Evolutionary conservation across 371 early-diverging fungal species (phyloP), one percentile per base, ranked within the genome.

Genomic region (Blastocladiella emersonii): DNA sequence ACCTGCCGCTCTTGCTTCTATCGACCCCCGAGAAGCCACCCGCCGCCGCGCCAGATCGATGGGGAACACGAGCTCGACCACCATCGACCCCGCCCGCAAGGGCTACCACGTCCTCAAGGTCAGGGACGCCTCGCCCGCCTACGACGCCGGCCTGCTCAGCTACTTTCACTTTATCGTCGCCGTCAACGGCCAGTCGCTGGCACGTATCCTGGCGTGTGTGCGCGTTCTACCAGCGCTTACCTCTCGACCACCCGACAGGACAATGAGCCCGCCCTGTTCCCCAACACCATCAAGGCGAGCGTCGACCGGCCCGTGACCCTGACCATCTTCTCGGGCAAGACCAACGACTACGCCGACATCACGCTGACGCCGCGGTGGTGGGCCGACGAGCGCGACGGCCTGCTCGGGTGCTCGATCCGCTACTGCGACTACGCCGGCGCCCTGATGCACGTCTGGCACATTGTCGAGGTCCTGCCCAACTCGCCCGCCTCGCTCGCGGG

Each of bases 101-200:
- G 53, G 53, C 53, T 51, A 15, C 53, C 53, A 51, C 19, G 53
- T 51, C 30, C 53, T 51, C 30, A 25, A 30, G 30, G 53, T 51
- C 30, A 15, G 32, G 15, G 59, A 57, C 37, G 7, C 27, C 35
- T 64, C 64, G 27, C 64, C 64, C 10, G 60, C 60, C 15, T 32
- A 15, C 34, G 43, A 44, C 41, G 64, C 60, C 17, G 64, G 64
- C 10, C 37, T 64, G 35, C 17, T 51, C 12, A n/a, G 60, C 12
- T 64, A 64, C 23, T 64, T 64, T 34, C 57, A 64, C 43, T 64
- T 64, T 30, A 57, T 64, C n/a, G 64, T 64, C 27, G 35, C 44
- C 37, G 60, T 64, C 27, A 60, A 64, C 41, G 64, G 56, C 60
- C 57, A 34, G 37, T 32, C 43, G 34, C 43, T 64, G 37, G 63